A percentile compares a stretch with the other conserved stretches of the same genome.
phyloP scores from a whole-genome alignment of 139 green algal species.

The Chlorella sp. region DNA sequence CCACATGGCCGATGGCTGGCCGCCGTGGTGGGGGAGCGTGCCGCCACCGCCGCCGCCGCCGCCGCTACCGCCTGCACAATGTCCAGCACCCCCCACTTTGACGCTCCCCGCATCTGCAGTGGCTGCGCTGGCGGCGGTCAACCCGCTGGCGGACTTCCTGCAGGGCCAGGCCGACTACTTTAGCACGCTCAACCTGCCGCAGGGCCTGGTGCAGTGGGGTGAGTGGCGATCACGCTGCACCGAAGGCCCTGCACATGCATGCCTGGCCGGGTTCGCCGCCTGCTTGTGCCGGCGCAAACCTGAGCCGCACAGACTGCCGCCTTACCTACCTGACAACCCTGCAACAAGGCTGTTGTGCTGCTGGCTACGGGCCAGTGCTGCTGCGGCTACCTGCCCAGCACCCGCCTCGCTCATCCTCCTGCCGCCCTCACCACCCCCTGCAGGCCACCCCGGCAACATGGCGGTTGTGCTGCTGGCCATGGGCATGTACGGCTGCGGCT shows the following conservation, averaged over 20 bases:
- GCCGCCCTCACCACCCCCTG: not conserved
- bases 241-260: too few species aligned
- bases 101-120: conserved; percentile 28
- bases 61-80: not conserved
- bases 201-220: conserved; percentile 46
- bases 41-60: not conserved
- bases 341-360: too few species aligned
- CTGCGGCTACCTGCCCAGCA: too few species aligned
- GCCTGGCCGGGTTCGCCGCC: too few species aligned
- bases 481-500: conserved; percentile 48
- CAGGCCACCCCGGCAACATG: conserved; percentile 86
- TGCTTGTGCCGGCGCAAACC: too few species aligned
- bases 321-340: too few species aligned
- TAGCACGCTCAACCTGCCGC: conserved; percentile 55
- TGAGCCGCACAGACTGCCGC: too few species aligned
- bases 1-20: not conserved
- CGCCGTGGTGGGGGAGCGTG: not conserved
- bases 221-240: too few species aligned
- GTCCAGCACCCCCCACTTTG: too few species aligned
- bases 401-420: too few species aligned
- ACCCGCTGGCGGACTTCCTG: conserved; percentile 40
- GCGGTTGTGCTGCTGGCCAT: conserved; percentile 63
- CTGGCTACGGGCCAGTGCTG: too few species aligned
- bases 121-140: conserved; percentile 30
- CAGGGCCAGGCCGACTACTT: conserved; percentile 62